Evolutionary conservation across 2,329 filamentous ascomycete genomes (phyloP).

Genomic region (Exophiala spinifera): DNA sequence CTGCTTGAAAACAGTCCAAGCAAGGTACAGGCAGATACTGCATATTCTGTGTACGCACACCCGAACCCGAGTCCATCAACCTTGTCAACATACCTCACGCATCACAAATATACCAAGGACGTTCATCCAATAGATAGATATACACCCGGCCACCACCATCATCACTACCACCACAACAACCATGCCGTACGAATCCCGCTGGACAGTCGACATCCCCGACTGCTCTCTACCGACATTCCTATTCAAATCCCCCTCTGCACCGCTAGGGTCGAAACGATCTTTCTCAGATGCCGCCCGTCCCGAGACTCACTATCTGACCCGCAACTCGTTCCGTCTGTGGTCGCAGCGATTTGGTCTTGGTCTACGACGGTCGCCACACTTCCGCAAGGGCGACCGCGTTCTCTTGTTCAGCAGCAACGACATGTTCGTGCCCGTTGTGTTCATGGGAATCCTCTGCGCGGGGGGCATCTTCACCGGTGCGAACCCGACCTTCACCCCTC

Average conservation of each 20-base stretch:
- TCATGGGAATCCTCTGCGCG: slow-evolving; percentile 69
- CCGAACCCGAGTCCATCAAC: too few species aligned
- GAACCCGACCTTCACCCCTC: slow-evolving; percentile 62
- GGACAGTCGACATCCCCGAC: slow-evolving; percentile 39
- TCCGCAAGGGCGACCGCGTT: slow-evolving; percentile 64
- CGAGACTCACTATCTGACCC: slow-evolving; percentile 60
- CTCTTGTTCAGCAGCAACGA: slow-evolving; percentile 69
- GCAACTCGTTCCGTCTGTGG: slow-evolving; percentile 60
- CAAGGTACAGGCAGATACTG: too few species aligned
- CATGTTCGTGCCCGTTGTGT: slow-evolving; percentile 64
- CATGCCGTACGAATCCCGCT: slow-evolving; percentile 48
- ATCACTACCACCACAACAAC: slow-evolving; percentile 24
- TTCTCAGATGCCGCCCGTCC: slow-evolving; percentile 63
- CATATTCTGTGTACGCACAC: too few species aligned
- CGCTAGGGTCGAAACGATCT: slow-evolving; percentile 35
- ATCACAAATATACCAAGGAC: too few species aligned
- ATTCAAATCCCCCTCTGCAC: slow-evolving; percentile 42
- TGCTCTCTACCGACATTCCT: slow-evolving; percentile 46
- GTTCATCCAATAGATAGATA: background rate
- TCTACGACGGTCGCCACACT: slow-evolving; percentile 53
- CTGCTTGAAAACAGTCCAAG: too few species aligned
- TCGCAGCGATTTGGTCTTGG: slow-evolving; percentile 67
- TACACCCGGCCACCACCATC: background rate
- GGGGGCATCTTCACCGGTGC: slow-evolving; percentile 71
- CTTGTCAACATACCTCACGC: too few species aligned